Conservation (phyloP, 2,329 filamentous ascomycete species). For the Microdochium nivale region DNA sequence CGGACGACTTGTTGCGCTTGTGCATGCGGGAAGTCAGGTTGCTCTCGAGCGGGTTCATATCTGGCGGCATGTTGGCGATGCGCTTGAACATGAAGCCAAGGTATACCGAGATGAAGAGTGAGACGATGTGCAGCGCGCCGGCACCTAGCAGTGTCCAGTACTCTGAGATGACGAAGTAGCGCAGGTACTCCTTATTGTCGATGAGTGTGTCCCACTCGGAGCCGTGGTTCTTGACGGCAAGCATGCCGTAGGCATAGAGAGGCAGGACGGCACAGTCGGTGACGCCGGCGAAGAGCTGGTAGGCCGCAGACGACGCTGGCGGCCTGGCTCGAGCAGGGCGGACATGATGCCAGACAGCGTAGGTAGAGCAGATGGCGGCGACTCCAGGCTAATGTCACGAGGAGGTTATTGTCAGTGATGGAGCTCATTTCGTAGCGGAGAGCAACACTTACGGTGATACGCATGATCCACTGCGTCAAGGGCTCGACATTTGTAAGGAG, state of each 20-base stretch:
- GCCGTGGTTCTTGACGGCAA: constrained; percentile 35
- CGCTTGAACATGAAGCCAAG: constrained; percentile 72
- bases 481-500: constrained; percentile 61
- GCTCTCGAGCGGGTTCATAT: constrained; percentile 90
- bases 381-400: constrained; percentile 57
- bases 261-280: constrained; percentile 54
- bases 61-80: constrained; percentile 75
- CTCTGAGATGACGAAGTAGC: constrained; percentile 54
- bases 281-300: constrained; percentile 74
- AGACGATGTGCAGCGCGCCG: constrained; percentile 61
- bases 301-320: constrained; percentile 74
- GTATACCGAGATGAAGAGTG: constrained; percentile 64
- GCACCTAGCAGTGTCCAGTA: constrained; percentile 60
- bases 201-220: constrained; percentile 61
- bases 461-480: constrained; percentile 64
- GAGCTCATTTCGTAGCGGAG: not conserved
- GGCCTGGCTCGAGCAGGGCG: constrained; percentile 63
- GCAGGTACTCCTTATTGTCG: constrained; percentile 41
- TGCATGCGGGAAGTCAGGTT: constrained; percentile 71
- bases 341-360: constrained; percentile 73
- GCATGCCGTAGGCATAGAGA: constrained; percentile 47
- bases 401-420: constrained; percentile 10
- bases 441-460: constrained; percentile 56
- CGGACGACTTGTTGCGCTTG: constrained; percentile 63
- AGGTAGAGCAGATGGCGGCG: constrained; percentile 61